phyloP scores from a whole-genome alignment of 192 early-diverging fungal species.

The Backusella tuberculispora region DNA sequence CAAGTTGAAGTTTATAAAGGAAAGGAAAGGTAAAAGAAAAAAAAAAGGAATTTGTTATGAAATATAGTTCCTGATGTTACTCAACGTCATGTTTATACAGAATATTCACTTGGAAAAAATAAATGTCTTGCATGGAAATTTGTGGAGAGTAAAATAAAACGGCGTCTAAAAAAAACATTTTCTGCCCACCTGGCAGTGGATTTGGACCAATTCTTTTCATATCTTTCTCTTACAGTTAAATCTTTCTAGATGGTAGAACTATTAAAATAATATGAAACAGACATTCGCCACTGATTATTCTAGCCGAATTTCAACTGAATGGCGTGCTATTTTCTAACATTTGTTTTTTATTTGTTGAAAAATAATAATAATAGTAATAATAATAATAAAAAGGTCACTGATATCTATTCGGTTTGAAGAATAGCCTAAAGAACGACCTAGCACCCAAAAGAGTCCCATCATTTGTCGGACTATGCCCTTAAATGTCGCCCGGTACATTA shows the following conservation, averaged over 20 bases:
- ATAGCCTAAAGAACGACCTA: not conserved
- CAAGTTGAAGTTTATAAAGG: not conserved
- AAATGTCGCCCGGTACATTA: not conserved
- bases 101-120: conserved; percentile 13
- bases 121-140: not conserved
- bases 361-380: too few species aligned
- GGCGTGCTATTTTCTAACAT: not conserved
- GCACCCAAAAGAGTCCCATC: not conserved
- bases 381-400: not conserved
- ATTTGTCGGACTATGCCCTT: not conserved
- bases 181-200: not conserved
- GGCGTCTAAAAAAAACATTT: not conserved
- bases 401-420: not conserved
- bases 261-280: not conserved
- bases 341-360: not conserved
- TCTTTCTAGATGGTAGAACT: not conserved
- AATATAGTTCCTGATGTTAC: not conserved
- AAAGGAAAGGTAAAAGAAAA: too few species aligned
- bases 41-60: not conserved
- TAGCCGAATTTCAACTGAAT: not conserved
- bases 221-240: not conserved
- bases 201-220: not conserved
- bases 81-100: not conserved
- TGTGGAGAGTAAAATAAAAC: conserved; percentile 3
- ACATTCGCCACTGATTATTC: not conserved